These are phyloP conservation scores for Anacardium occidentale DNA, from an alignment of 345 rosid genomes.

Conservation along the genomic window DNA sequence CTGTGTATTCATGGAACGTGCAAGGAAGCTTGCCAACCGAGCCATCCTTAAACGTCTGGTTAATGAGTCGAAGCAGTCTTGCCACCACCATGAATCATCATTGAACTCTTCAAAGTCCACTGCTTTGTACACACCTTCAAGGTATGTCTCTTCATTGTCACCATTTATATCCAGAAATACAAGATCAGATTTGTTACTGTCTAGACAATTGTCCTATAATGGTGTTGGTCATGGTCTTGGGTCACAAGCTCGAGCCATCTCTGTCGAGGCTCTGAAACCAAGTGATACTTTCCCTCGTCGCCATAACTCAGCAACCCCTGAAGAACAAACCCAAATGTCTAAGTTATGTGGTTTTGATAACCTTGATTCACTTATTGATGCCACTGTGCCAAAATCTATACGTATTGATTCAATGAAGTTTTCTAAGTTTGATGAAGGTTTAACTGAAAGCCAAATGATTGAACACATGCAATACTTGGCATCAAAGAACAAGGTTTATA, in stretches of 20 bases:
- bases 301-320: slow-evolving; percentile 92
- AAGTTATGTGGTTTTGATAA: slow-evolving; percentile 63
- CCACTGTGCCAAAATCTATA: slow-evolving; percentile 95
- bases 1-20: slow-evolving; percentile 69
- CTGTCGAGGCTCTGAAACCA: slow-evolving; percentile 69
- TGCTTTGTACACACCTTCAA: slow-evolving; percentile 50
- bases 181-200: slow-evolving; percentile 32
- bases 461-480: slow-evolving; percentile 74
- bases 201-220: slow-evolving; percentile 21
- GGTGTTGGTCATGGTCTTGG: slow-evolving; percentile 37
- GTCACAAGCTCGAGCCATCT: slow-evolving; percentile 60
- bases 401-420: slow-evolving; percentile 83
- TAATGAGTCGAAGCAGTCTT: slow-evolving; percentile 51
- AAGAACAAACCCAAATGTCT: slow-evolving; percentile 80
- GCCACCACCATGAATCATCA: slow-evolving; percentile 33
- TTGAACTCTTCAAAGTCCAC: slow-evolving; percentile 36
- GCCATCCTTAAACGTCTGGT: slow-evolving; percentile 71
- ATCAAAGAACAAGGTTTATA: slow-evolving; percentile 75
- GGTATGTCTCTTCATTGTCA: slow-evolving; percentile 75
- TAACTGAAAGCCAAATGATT: slow-evolving; percentile 89
- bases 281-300: slow-evolving; percentile 89
- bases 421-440: slow-evolving; percentile 78
- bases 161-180: slow-evolving; percentile 41
- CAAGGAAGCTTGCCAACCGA: slow-evolving; percentile 81
- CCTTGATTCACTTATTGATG: slow-evolving; percentile 69